Evolutionary conservation across 495 filamentous ascomycete species (phyloP).

Genomic region (Penicillium flavigenum): DNA sequence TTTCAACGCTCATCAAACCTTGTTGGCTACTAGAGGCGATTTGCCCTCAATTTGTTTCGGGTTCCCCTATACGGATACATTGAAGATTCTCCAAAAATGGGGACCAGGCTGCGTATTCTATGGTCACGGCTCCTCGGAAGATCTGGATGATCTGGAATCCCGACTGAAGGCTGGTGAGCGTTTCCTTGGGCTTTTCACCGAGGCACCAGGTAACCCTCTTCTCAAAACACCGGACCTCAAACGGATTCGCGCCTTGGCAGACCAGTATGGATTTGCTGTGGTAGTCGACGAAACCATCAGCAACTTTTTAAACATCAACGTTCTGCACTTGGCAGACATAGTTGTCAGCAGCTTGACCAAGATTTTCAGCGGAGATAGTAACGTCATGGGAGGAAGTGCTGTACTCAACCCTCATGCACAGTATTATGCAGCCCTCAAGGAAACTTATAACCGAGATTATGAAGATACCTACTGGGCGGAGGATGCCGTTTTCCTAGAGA

Average conservation of each 20-base stretch:
- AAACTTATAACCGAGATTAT: conserved; percentile 58
- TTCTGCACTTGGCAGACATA: conserved; percentile 83
- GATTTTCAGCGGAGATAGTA: conserved; percentile 94
- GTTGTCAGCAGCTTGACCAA: conserved; percentile 95
- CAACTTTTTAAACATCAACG: conserved; percentile 93
- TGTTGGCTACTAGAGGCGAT: conserved; percentile 55
- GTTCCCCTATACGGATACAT: conserved; percentile 94
- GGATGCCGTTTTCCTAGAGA: conserved; percentile 90
- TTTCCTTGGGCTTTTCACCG: conserved; percentile 85
- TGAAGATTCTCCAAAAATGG: conserved; percentile 94
- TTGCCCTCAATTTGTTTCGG: conserved; percentile 49
- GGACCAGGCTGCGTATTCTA: conserved; percentile 90
- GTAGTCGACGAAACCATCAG: conserved; percentile 96
- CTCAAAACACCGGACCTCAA: conserved; percentile 78
- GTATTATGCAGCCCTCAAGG: conserved; percentile 69
- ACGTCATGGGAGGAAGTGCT: conserved; percentile 93
- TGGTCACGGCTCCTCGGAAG: conserved; percentile 74
- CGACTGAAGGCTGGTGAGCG: conserved; percentile 70
- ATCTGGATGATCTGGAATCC: conserved; percentile 81
- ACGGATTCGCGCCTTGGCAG: conserved; percentile 75
- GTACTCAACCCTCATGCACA: conserved; percentile 78
- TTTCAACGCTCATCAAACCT: conserved; percentile 75
- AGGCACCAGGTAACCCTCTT: conserved; percentile 91
- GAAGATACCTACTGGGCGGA: conserved; percentile 93
- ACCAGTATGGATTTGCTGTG: conserved; percentile 83